Evolutionary conservation across 345 rosid species (phyloP).

Genomic region (Heritiera littoralis): DNA sequence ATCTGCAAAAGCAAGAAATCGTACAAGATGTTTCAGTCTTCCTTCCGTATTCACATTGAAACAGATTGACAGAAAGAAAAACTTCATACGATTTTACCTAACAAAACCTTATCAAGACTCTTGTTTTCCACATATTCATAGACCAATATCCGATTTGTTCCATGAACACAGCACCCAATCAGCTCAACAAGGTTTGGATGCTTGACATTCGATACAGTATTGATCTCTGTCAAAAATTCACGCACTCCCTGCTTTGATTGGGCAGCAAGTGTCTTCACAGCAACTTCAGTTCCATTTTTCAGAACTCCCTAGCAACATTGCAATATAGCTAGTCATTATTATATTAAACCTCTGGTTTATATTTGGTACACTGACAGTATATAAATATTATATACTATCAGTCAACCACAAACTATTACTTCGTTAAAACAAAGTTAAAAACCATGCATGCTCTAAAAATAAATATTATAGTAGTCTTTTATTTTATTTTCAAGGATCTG

Average conservation of each 20-base stretch:
- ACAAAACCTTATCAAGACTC: slow-evolving; percentile 61
- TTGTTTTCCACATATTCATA: slow-evolving; percentile 84
- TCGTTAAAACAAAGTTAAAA: no score
- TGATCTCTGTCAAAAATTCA: slow-evolving; percentile 81
- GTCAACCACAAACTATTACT: no score
- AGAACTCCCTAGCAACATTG: slow-evolving; percentile 55
- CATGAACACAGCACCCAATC: slow-evolving; percentile 78
- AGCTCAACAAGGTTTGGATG: slow-evolving; percentile 91
- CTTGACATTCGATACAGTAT: slow-evolving; percentile 60
- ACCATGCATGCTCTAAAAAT: no score
- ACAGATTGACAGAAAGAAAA: neutral
- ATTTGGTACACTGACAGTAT: no score
- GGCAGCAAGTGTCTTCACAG: slow-evolving; percentile 71
- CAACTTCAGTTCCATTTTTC: slow-evolving; percentile 60
- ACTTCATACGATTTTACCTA: slow-evolving; percentile 14
- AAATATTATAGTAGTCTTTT: no score
- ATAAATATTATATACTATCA: no score
- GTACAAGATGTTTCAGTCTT: neutral
- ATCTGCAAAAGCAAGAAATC: slow-evolving; percentile 38
- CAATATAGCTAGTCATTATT: neutral
- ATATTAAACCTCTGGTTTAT: no score
- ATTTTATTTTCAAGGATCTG: no score
- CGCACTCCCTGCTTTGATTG: slow-evolving; percentile 75
- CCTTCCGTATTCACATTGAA: neutral
- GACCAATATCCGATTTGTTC: slow-evolving; percentile 65